Conservation (phyloP, 176 grass and related monocot species). For the Rhynchospora breviuscula region DNA sequence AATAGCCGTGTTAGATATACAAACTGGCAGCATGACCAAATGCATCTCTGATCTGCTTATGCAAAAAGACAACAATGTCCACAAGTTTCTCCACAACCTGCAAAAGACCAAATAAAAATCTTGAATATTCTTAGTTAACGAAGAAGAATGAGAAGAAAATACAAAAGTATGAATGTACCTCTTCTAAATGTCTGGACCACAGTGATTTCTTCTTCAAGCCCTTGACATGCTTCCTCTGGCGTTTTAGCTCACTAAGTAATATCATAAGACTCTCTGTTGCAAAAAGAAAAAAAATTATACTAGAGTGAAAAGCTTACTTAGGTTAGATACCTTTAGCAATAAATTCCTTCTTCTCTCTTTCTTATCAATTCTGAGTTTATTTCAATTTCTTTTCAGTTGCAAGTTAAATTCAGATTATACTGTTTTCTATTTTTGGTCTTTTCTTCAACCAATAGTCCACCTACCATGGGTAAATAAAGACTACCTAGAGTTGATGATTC, state of each 20-base stretch:
- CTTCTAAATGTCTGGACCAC: constrained; percentile 86
- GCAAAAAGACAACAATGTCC: constrained; percentile 64
- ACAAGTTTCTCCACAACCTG: constrained; percentile 97
- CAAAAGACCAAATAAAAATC: constrained; percentile 15
- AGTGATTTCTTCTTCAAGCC: constrained; percentile 94
- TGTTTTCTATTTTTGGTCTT: background rate
- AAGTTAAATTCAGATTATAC: background rate
- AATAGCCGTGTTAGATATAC: constrained; percentile 15
- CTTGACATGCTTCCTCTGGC: constrained; percentile 88
- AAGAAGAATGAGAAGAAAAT: background rate
- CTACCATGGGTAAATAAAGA: background rate
- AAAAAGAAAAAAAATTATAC: constrained; percentile 17
- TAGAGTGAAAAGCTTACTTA: background rate
- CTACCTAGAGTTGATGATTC: background rate
- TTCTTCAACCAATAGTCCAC: background rate
- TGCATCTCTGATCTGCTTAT: constrained; percentile 62
- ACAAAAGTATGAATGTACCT: constrained; percentile 32
- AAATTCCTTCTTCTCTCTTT: background rate
- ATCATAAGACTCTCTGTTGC: constrained; percentile 78
- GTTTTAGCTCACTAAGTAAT: constrained; percentile 81
- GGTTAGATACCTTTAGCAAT: background rate
- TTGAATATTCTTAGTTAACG: background rate
- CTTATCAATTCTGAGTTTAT: background rate
- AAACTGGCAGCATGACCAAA: constrained; percentile 39
- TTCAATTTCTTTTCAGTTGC: background rate